Percentiles rank a stretch among this genome's conserved stretches.
phyloP scores from a whole-genome alignment of 1,284 basidiomycete genomes.

The Amylostereum areolatum region DNA sequence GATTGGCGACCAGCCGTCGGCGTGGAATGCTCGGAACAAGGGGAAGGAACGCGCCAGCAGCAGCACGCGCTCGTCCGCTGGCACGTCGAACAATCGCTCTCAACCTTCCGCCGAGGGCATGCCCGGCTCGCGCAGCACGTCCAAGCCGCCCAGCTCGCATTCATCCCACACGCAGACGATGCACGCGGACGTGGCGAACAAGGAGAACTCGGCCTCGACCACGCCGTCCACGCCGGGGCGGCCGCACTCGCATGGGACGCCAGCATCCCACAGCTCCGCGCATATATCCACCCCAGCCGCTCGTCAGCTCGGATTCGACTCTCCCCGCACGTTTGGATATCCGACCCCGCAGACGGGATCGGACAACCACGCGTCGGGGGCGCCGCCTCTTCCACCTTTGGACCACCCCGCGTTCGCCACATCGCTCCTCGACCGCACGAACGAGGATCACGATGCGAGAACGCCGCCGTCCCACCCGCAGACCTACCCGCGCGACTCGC shows the following conservation, averaged over 20 bases:
- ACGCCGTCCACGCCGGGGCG: slow-evolving; percentile 14
- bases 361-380: slow-evolving; percentile 15
- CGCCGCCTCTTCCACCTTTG: slow-evolving; percentile 46
- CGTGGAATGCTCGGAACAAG: slow-evolving; percentile 7
- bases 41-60: slow-evolving; percentile 6
- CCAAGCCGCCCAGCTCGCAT: slow-evolving; percentile 10
- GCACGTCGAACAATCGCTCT: slow-evolving; percentile 2
- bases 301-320: slow-evolving; percentile 20
- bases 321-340: slow-evolving; percentile 33
- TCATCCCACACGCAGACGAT: slow-evolving; percentile 8
- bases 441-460: background rate
- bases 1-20: slow-evolving; percentile 12
- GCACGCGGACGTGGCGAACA: slow-evolving; percentile 1
- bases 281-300: slow-evolving; percentile 18
- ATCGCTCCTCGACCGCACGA: slow-evolving; percentile 14
- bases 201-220: slow-evolving; percentile 7
- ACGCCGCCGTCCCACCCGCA: no score
- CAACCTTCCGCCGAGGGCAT: slow-evolving; percentile 3
- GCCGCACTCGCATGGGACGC: slow-evolving; percentile 16
- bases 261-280: slow-evolving; percentile 10
- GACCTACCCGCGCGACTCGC: no score
- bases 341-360: slow-evolving; percentile 21
- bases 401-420: slow-evolving; percentile 41
- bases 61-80: slow-evolving; percentile 4
- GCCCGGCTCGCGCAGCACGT: background rate